Percentiles rank a stretch among this genome's conserved stretches.
These are phyloP conservation scores for Colletotrichum sp. DNA, from an alignment of 2,329 filamentous ascomycete species.

Conservation along the genomic window DNA sequence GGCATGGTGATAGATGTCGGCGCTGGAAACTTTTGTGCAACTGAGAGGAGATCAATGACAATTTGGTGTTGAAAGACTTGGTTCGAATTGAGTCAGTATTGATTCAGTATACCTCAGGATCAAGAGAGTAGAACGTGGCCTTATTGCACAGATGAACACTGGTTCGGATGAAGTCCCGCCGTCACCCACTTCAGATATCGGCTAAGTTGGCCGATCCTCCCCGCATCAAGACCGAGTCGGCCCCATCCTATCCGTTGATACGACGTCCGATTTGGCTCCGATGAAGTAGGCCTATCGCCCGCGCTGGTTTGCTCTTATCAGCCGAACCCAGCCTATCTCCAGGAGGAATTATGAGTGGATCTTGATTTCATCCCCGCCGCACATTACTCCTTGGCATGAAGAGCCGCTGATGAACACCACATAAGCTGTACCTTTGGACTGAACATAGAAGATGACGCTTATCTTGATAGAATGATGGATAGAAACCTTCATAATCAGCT, in stretches of 20 bases:
- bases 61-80: no score
- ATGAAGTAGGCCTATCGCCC: not conserved
- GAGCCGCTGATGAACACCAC: not conserved
- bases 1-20: fast-evolving
- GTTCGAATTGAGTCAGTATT: no score
- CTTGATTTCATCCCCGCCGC: not conserved
- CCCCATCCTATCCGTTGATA: not conserved
- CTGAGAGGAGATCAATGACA: no score
- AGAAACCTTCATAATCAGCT: fast-evolving
- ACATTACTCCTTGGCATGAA: not conserved
- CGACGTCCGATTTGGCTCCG: not conserved
- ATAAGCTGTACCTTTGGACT: fast-evolving
- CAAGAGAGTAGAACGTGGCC: not conserved
- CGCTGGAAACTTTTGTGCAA: fast-evolving
- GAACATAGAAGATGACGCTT: fast-evolving
- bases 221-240: not conserved
- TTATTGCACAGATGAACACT: not conserved
- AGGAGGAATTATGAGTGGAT: not conserved
- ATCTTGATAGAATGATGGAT: not conserved
- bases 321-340: not conserved
- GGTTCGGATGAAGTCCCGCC: not conserved
- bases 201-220: not conserved
- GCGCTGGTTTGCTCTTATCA: not conserved
- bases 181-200: not conserved
- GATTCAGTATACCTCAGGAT: no score